A percentile compares a stretch with the other conserved stretches of the same genome.
These are phyloP conservation scores for Barnettozyma populi DNA, from an alignment of 805 yeast genomes.

Conservation along the genomic window DNA sequence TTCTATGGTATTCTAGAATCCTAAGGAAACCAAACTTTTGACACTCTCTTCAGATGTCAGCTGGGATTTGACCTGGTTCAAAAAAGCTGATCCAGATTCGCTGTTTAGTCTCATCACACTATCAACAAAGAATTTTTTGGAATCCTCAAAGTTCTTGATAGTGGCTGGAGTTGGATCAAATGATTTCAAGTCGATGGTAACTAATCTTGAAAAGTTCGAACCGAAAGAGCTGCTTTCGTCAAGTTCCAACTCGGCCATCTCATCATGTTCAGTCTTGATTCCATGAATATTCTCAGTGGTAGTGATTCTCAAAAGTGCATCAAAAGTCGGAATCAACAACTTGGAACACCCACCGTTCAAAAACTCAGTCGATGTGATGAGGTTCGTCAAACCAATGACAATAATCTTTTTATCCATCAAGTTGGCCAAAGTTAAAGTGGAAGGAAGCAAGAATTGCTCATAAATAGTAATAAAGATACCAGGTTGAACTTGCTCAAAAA, in stretches of 20 bases:
- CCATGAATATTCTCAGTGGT: slow-evolving; percentile 33
- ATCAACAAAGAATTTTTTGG: slow-evolving; percentile 18
- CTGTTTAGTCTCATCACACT: slow-evolving; percentile 15
- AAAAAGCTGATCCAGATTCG: slow-evolving; percentile 16
- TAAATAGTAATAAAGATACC: slow-evolving; percentile 48
- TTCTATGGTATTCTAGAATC: slow-evolving; percentile 8
- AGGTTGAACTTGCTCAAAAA: slow-evolving; percentile 70
- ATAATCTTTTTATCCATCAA: slow-evolving; percentile 51
- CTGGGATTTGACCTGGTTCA: slow-evolving; percentile 17
- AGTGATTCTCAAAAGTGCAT: slow-evolving; percentile 35
- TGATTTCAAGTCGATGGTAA: slow-evolving; percentile 52
- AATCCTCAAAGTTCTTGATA: slow-evolving; percentile 15
- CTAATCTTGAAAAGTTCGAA: slow-evolving; percentile 71
- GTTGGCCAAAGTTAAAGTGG: slow-evolving; percentile 42
- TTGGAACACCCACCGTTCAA: slow-evolving; percentile 38
- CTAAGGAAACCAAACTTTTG: slow-evolving; percentile 14
- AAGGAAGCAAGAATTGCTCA: slow-evolving; percentile 34
- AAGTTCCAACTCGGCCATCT: slow-evolving; percentile 39
- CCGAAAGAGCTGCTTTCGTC: slow-evolving; percentile 84
- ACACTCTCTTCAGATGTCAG: slow-evolving; percentile 13
- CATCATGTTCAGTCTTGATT: slow-evolving; percentile 30
- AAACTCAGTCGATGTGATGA: slow-evolving; percentile 31
- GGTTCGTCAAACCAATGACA: slow-evolving; percentile 43
- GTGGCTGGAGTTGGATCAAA: slow-evolving; percentile 52
- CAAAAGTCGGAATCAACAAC: slow-evolving; percentile 38